Evolutionary conservation across 2,329 filamentous ascomycete genomes (phyloP), one percentile per base, ranked within the genome.

Genomic region (Ciborinia camelliae): DNA sequence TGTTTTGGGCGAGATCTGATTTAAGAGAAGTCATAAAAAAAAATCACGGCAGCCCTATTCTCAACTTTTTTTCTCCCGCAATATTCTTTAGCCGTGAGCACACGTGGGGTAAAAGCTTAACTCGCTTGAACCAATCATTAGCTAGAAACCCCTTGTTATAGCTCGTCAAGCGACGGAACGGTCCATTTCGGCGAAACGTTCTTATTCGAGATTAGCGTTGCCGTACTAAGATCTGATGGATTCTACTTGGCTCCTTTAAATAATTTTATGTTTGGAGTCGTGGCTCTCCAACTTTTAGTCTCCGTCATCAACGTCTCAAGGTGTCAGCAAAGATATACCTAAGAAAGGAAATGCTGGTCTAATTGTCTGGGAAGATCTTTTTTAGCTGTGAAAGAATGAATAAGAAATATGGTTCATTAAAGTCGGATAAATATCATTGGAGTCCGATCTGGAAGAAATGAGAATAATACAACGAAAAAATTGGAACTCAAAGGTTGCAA

Each of bases 31-130:
- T n/a, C n/a, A n/a, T n/a, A n/a, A n/a, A 28, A 41, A 20, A 41
- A 14, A 41, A 10, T 2, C 23, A 26, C 47, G 10, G 30, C 20
- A 35, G n/a, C 41, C 55, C 28, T 47, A 20, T 35, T 35, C 28
- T 58, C 4, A 6, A n/a, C n/a, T n/a, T n/a, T n/a, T n/a, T n/a
- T n/a, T n/a, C 6, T 20, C 39, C 45, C 48, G 35, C 62, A 39
- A 39, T 43, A 53, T 63, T 58, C 62, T 63, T 63, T 63, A 63
- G 30, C 62, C 62, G 62, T 32, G 20, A 4, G 7, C 15, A 45
- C 26, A 52, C 28, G 41, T 26, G 55, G 45, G 41, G 55, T 20
- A 35, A 47, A 32, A 30, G 48, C 23, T 62, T 28, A n/a, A 39
- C 58, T 53, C 58, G 48, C 35, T 53, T 59, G 55, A 48, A 26